Conservation (phyloP, 169 alveolate genomes). For the Plasmodium cynomolgi region DNA sequence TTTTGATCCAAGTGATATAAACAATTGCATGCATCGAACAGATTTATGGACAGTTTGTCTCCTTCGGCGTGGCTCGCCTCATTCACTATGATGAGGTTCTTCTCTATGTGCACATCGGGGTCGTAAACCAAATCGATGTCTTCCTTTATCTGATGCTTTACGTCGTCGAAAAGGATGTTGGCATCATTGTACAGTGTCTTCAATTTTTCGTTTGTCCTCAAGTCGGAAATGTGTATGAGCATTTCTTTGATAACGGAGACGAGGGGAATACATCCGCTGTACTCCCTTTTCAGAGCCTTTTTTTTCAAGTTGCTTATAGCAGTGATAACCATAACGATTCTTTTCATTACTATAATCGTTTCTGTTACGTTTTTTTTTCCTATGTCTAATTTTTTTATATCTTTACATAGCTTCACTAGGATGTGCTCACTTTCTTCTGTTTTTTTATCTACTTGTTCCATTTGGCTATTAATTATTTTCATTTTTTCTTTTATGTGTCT, state of each 20-base stretch:
- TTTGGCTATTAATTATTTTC: constrained; percentile 24
- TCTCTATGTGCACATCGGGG: constrained; percentile 58
- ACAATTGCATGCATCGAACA: constrained; percentile 70
- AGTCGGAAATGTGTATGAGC: constrained; percentile 24
- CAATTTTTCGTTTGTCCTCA: constrained; percentile 15
- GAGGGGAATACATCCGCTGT: constrained; percentile 30
- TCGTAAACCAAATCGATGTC: constrained; percentile 67
- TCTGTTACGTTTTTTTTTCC: constrained; percentile 73
- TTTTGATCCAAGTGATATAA: constrained; percentile 28
- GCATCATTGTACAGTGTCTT: constrained; percentile 15
- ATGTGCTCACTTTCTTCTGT: constrained; percentile 57
- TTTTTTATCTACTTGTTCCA: constrained; percentile 53
- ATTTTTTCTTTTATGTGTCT: constrained; percentile 43
- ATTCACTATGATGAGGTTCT: constrained; percentile 9
- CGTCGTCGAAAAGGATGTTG: constrained; percentile 21
- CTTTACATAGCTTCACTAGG: constrained; percentile 43
- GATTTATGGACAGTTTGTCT: constrained; percentile 8
- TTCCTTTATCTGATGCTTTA: constrained; percentile 59
- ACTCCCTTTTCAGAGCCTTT: constrained; percentile 64
- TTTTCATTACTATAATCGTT: constrained; percentile 58
- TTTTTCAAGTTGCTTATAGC: constrained; percentile 62
- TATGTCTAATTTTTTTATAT: constrained; percentile 63
- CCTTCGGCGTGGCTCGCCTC: background rate
- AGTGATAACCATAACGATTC: constrained; percentile 63
- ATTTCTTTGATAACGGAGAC: constrained; percentile 44